Base-by-base conservation (phyloP, 2,329 filamentous ascomycete genomes). In the Aspergillus thermomutatus region DNA sequence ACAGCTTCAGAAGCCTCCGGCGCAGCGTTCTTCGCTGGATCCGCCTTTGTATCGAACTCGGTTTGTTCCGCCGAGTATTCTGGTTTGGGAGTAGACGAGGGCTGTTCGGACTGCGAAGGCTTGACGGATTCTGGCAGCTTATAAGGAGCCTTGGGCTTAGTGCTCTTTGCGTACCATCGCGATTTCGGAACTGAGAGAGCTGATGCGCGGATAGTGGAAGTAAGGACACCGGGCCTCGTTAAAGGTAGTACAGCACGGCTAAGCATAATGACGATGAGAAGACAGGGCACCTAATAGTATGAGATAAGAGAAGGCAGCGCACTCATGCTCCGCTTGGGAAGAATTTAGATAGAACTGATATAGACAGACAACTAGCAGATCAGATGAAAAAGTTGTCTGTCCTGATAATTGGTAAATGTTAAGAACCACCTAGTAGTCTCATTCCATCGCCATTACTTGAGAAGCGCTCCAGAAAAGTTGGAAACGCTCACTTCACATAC, bases 211-310 rank as follows among this genome's bases (percentile, higher is more conserved):
- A 71, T 62, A 56, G 72, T 64, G 53, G 72, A 68, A 58, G 69
- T 63, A 62, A 74, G 64, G 59, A 69, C 68, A 61, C 72, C 73
- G 52, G 71, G 71, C 75, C 76, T 78, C 68, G 73, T 62, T 49
- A 77, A 70, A 73, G 76, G 76, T 64, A 79, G 66, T 54, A 74
- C 69, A 58, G 75, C 73, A 66, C 76, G 77, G 64, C 73, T 76
- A 61, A 79, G 73, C 77, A 79, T 79, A 53, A 60, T 72, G 66
- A 52, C 41, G 49, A 31, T 55, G 34, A 40, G 56, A 55, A 57
- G 52, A 56, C 55, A 51, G 58, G 50, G 50, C 37, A 53, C 60
- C 51, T 59, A 63, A 61, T 58, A 54, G 23, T 31, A 25, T 50
- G 37, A 56, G 51, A 56, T 31, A 54, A 53, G 21, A 52, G 34